phyloP scores from a whole-genome alignment of 352 stramenopile genomes.

The Globisporangium canariense region DNA sequence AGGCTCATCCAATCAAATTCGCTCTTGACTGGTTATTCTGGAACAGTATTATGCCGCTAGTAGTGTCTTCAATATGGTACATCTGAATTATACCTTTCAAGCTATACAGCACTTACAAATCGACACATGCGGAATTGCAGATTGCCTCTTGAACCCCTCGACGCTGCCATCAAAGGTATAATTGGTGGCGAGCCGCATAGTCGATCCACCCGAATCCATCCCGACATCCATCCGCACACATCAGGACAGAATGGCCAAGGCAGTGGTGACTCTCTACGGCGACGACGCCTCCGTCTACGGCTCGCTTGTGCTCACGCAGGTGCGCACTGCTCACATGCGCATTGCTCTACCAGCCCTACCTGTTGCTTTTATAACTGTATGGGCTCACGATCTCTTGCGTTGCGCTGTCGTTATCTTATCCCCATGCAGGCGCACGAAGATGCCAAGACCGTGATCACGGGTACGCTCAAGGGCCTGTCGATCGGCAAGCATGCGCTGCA shows the following conservation, averaged over 20 bases:
- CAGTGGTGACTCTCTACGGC: conserved; percentile 85
- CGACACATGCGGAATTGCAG: not conserved
- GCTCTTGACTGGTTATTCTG: too few species aligned
- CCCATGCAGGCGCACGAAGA: conserved; percentile 67
- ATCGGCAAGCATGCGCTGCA: conserved; percentile 94
- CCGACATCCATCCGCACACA: conserved; percentile 2
- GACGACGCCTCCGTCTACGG: conserved; percentile 79
- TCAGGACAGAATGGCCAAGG: conserved; percentile 62
- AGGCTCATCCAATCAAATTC: conserved; percentile 7
- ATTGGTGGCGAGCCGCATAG: conserved; percentile 11
- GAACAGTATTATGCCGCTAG: too few species aligned
- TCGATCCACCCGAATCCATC: conserved; percentile 10
- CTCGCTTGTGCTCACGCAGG: conserved; percentile 76
- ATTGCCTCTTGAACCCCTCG: not conserved
- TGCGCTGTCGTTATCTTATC: not conserved
- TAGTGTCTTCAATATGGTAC: too few species aligned
- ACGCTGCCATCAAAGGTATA: not conserved
- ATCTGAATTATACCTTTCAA: not conserved
- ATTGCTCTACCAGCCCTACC: not conserved
- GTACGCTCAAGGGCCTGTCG: conserved; percentile 71
- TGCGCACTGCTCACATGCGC: conserved; percentile 11
- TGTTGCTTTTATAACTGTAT: too few species aligned
- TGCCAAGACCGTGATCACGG: conserved; percentile 83
- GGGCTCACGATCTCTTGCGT: too few species aligned
- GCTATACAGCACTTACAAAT: not conserved